A percentile compares a stretch with the other conserved stretches of the same genome.
These are phyloP conservation scores for Xylaria sp. DNA, from an alignment of 2,329 filamentous ascomycete genomes.

Conservation along the genomic window DNA sequence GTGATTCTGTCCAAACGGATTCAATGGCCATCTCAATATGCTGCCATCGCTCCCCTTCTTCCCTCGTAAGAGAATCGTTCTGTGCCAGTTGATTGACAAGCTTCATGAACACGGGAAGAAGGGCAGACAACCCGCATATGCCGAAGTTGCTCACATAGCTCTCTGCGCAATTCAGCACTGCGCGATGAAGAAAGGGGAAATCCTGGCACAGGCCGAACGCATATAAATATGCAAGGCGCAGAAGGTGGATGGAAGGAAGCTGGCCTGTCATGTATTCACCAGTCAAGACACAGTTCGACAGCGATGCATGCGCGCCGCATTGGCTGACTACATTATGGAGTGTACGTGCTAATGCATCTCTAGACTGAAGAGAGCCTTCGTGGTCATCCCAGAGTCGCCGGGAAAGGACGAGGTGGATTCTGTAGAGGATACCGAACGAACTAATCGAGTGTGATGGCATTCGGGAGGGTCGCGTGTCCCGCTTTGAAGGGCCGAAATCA, in stretches of 20 bases:
- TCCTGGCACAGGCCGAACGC: conserved; percentile 27
- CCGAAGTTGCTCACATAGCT: conserved; percentile 40
- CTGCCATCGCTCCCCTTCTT: conserved; percentile 36
- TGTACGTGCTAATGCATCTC: conserved; percentile 33
- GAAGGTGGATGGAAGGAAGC: conserved; percentile 39
- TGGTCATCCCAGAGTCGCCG: conserved; percentile 20
- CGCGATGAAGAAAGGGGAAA: conserved; percentile 21
- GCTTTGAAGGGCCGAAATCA: conserved; percentile 49
- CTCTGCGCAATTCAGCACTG: conserved; percentile 37
- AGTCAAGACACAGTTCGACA: conserved; percentile 34
- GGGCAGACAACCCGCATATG: conserved; percentile 37
- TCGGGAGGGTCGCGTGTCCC: conserved; percentile 27
- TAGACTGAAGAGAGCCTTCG: conserved; percentile 6
- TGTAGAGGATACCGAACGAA: conserved; percentile 40
- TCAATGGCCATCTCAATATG: conserved; percentile 31
- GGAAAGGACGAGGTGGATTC: conserved; percentile 39
- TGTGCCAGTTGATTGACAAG: conserved; percentile 33
- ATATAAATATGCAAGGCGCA: conserved; percentile 40
- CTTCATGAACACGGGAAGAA: conserved; percentile 39
- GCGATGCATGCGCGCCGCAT: conserved; percentile 23
- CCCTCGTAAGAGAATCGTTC: conserved; percentile 15
- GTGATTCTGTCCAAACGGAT: conserved; percentile 35
- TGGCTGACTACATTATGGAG: conserved; percentile 35
- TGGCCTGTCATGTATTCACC: conserved; percentile 33
- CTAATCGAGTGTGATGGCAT: conserved; percentile 44